Percentiles rank a stretch among this genome's conserved stretches.
Conservation (phyloP, 1,139 yeast species). For the Saccharomyces hybrid region DNA sequence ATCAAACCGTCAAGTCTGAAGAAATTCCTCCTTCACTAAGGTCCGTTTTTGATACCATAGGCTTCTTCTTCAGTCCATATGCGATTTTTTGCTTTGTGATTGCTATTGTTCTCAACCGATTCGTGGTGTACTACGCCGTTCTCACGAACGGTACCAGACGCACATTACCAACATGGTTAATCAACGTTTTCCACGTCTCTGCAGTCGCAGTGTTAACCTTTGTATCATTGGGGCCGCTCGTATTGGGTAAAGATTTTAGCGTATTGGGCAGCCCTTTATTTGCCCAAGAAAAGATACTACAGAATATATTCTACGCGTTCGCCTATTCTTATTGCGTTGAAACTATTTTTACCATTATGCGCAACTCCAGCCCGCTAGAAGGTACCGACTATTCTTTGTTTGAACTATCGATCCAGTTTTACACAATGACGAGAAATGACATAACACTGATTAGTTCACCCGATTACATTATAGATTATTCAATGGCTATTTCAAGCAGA, state of each 20-base stretch:
- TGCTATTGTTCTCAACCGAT: constrained; percentile 20
- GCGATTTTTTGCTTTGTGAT: constrained; percentile 19
- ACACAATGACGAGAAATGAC: constrained; percentile 10
- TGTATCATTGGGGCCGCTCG: constrained; percentile 5
- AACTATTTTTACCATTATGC: constrained; percentile 21
- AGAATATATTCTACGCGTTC: constrained; percentile 7
- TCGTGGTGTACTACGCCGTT: constrained; percentile 14
- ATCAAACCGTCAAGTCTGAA: constrained; percentile 7
- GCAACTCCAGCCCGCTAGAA: constrained; percentile 21
- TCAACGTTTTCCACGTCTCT: constrained; percentile 10
- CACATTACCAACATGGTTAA: constrained; percentile 12
- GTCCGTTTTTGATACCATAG: constrained; percentile 10
- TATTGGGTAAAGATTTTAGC: background rate
- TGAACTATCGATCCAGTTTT: constrained; percentile 25
- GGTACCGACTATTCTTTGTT: constrained; percentile 27
- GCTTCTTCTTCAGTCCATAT: constrained; percentile 19
- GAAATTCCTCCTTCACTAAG: constrained; percentile 5
- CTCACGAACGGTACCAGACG: constrained; percentile 8
- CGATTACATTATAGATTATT: constrained; percentile 18
- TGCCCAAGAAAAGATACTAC: background rate
- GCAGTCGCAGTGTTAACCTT: constrained; percentile 9
- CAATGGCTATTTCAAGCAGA: constrained; percentile 21
- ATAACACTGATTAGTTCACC: constrained; percentile 4
- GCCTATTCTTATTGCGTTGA: constrained; percentile 27
- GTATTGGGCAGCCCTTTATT: constrained; percentile 6